A percentile compares a stretch with the other conserved stretches of the same genome.
These are phyloP conservation scores for Penicillium psychrosexuale DNA, from an alignment of 2,329 filamentous ascomycete species.

Conservation along the genomic window DNA sequence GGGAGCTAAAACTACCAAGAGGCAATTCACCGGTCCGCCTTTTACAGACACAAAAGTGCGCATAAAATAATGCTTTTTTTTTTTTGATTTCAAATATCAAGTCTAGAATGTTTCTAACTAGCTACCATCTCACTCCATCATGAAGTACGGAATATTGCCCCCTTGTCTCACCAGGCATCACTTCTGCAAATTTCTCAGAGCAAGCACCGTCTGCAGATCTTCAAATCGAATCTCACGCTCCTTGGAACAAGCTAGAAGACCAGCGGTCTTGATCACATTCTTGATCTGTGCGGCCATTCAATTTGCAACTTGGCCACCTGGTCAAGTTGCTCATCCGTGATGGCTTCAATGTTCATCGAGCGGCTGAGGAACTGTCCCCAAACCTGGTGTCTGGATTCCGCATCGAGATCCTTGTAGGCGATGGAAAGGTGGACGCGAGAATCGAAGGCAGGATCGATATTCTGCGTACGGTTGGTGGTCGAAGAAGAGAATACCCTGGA, in stretches of 20 bases:
- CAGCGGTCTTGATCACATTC: conserved; percentile 45
- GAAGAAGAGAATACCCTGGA: conserved; percentile 48
- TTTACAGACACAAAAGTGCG: background rate
- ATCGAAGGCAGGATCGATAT: conserved; percentile 51
- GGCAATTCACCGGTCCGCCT: too few species aligned
- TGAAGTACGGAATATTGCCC: background rate
- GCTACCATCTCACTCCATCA: background rate
- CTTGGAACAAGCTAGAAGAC: conserved; percentile 37
- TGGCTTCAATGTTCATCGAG: conserved; percentile 11
- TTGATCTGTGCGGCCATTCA: conserved; percentile 45
- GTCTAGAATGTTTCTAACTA: background rate
- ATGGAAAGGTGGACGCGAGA: conserved; percentile 44
- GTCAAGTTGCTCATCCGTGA: conserved; percentile 25
- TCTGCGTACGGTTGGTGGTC: conserved; percentile 52
- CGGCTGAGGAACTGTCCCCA: conserved; percentile 46
- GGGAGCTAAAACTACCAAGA: too few species aligned
- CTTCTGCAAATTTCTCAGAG: background rate
- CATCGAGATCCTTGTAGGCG: conserved; percentile 42
- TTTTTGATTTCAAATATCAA: background rate
- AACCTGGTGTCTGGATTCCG: conserved; percentile 36
- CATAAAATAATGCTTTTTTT: background rate
- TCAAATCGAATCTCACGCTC: conserved; percentile 16
- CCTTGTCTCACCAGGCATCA: background rate
- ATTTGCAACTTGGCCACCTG: conserved; percentile 19
- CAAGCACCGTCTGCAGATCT: conserved; percentile 22